These are phyloP conservation scores for Arabis hirsuta DNA, from an alignment of 345 rosid species.

Conservation along the genomic window DNA sequence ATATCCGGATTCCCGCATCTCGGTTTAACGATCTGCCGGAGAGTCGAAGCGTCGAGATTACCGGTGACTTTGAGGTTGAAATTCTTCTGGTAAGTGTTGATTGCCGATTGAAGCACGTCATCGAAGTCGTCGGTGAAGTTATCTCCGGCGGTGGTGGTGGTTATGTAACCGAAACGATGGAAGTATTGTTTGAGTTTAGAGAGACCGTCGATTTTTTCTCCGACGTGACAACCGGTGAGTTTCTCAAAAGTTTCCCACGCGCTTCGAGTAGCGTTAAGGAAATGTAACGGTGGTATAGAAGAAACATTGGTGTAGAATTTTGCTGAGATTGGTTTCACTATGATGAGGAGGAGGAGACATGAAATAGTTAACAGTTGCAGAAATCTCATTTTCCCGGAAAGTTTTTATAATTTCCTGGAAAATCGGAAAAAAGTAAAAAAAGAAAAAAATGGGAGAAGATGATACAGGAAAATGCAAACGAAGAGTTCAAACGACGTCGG, in stretches of 20 bases:
- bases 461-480: neutral
- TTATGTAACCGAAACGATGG: slow-evolving; percentile 74
- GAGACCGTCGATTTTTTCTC: slow-evolving; percentile 63
- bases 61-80: slow-evolving; percentile 75
- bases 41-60: slow-evolving; percentile 59
- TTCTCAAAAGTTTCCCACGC: slow-evolving; percentile 70
- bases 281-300: slow-evolving; percentile 34
- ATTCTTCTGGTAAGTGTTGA: slow-evolving; percentile 66
- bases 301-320: slow-evolving; percentile 40
- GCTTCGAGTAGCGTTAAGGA: slow-evolving; percentile 35
- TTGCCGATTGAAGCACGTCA: slow-evolving; percentile 52
- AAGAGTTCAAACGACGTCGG: slow-evolving; percentile 27
- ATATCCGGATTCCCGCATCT: slow-evolving; percentile 81
- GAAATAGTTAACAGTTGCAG: neutral
- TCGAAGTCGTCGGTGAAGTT: slow-evolving; percentile 72
- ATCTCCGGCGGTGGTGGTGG: neutral
- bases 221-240: slow-evolving; percentile 67
- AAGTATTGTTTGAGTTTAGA: slow-evolving; percentile 77
- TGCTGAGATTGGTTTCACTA: slow-evolving; percentile 31
- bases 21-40: slow-evolving; percentile 55
- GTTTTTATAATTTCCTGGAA: neutral
- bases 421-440: too few relatives aligned
- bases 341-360: slow-evolving; percentile 23
- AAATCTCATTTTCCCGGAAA: slow-evolving; percentile 25
- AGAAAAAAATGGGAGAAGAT: neutral